Base-by-base conservation (phyloP, 2,329 filamentous ascomycete species). In the Fusarium humuli region DNA sequence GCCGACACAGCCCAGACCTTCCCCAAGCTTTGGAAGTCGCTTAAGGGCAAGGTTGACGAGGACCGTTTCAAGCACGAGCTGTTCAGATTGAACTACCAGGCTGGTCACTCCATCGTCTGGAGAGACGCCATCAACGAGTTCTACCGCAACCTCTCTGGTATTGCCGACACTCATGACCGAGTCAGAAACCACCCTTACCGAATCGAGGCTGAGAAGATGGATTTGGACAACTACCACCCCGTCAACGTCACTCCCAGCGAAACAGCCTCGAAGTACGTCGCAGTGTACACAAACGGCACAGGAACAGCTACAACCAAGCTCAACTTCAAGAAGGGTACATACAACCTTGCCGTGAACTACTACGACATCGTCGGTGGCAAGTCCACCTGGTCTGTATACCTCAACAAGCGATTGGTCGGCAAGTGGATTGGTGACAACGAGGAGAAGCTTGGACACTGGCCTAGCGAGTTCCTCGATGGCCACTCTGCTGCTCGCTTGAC, bases 91-190 rank as follows among this genome's bases (percentile, higher is more conserved):
- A 80, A 79, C 3, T 93, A 88, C 76, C 91, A 92, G 77, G 88
- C 91, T 0, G 91, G 90, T 0, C 91, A 93, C 77, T 84, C 89
- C 0, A 83, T 93, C 20, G 87, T 92, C 18, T 93, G 91, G 91
- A 84, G 91, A 16, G 91, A 92, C 73, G 84, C 88, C 1, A 87
- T 93, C 79, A 87, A 81, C 72, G 81, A 87, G 58, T 92, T 90
- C 79, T 92, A 91, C 78, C 69, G 66, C 6, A 72, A 72, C 73
- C 82, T 88, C 40, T 90, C 88, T 0, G 81, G 84, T 4, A 91
- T 93, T 45, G 76, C 85, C 0, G 91, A 93, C 69, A 80, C 83
- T 22, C 71, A 71, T 0, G 81, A 81, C 3, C 84, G 90, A 12
- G 90, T 92, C 0, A 84, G 85, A 3, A 81, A 88, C 63, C 86